These are phyloP conservation scores for Jasminum sambac DNA, from an alignment of 257 asterid genomes.

Conservation along the genomic window DNA sequence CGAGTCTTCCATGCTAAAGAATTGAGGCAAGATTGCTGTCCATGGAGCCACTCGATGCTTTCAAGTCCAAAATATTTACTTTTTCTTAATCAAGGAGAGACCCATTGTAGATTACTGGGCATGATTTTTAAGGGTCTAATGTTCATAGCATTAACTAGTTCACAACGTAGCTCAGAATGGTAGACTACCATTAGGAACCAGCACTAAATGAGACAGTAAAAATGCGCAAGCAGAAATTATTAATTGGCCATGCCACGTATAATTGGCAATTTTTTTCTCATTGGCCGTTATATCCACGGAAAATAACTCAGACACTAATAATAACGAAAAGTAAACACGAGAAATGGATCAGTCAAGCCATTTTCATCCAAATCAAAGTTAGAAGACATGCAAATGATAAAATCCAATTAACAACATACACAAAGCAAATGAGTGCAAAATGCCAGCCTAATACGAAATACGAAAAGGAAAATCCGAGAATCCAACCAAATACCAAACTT, in stretches of 20 bases:
- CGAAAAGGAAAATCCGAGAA: neutral
- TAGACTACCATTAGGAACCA: neutral
- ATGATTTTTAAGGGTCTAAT: too few species aligned
- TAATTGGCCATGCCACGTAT: neutral
- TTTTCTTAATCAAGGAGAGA: too few species aligned
- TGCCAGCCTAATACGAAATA: neutral
- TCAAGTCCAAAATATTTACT: too few species aligned
- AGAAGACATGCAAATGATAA: neutral
- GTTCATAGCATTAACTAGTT: too few species aligned
- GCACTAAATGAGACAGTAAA: neutral
- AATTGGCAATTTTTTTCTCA: neutral
- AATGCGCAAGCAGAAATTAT: neutral
- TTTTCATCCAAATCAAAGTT: neutral
- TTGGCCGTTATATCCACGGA: too few species aligned
- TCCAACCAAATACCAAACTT: slow-evolving; percentile 14
- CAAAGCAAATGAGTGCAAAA: neutral
- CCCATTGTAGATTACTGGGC: too few species aligned
- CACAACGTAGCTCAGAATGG: too few species aligned
- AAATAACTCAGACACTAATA: too few species aligned
- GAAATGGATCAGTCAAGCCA: neutral
- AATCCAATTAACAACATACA: neutral
- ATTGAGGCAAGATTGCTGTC: too few species aligned
- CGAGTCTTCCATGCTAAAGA: too few species aligned
- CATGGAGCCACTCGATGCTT: too few species aligned
- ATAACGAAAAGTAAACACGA: neutral